Conservation (phyloP, 169 alveolate species). For the Eimeria tenella region DNA sequence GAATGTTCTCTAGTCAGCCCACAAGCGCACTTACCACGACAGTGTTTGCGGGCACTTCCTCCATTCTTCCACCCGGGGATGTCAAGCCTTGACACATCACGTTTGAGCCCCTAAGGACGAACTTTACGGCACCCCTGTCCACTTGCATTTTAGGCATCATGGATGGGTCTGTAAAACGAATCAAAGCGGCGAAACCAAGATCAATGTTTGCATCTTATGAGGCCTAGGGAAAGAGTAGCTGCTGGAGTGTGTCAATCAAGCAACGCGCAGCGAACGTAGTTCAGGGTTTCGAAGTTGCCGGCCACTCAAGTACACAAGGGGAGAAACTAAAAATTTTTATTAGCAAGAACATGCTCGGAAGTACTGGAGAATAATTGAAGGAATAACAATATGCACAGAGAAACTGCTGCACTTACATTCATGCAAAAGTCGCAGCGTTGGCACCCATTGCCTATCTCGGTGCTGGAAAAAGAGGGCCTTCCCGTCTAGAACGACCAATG, state of each 20-base stretch:
- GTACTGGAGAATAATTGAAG: neutral
- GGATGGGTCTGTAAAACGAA: slow-evolving; percentile 90
- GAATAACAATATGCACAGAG: neutral
- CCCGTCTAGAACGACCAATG: slow-evolving; percentile 87
- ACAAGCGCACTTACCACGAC: slow-evolving; percentile 44
- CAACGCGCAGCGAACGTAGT: neutral
- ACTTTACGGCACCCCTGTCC: slow-evolving; percentile 97
- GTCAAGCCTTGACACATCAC: slow-evolving; percentile 99
- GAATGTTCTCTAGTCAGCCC: neutral
- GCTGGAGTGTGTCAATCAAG: neutral
- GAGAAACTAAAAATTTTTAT: neutral
- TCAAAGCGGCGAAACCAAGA: neutral
- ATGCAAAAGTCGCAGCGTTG: slow-evolving; percentile 96
- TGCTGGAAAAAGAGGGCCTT: slow-evolving; percentile 91
- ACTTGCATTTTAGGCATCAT: slow-evolving; percentile 98
- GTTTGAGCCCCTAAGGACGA: slow-evolving; percentile 96
- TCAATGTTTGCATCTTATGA: neutral
- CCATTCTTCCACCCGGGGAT: slow-evolving; percentile 97
- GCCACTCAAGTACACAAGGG: neutral
- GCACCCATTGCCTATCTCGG: slow-evolving; percentile 97
- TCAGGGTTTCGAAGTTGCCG: no score
- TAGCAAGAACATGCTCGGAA: neutral
- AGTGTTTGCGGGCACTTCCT: slow-evolving; percentile 88
- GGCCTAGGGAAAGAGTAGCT: neutral
- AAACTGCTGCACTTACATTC: slow-evolving; percentile 84